phyloP scores from a whole-genome alignment of 2,329 filamentous ascomycete genomes.

The Curvularia eragrostidis region DNA sequence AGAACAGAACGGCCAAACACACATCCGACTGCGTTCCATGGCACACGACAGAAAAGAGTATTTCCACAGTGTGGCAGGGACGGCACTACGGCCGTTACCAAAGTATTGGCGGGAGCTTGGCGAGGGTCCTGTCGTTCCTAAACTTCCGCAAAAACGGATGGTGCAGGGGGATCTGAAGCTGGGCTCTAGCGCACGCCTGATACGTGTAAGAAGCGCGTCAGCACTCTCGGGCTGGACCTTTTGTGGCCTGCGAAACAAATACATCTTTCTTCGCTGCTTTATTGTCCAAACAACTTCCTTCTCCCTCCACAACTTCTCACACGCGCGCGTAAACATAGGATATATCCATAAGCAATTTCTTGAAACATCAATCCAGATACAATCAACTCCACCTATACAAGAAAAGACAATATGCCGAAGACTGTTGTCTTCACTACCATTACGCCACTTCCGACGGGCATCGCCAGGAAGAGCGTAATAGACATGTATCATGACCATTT shows the following conservation, averaged over 20 bases:
- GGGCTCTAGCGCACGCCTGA: conserved; percentile 25
- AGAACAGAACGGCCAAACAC: conserved; percentile 17
- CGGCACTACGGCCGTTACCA: conserved; percentile 13
- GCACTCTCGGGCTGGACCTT: conserved; percentile 18
- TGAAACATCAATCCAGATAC: conserved; percentile 15
- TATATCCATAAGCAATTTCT: conserved; percentile 10
- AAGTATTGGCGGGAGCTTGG: conserved; percentile 32
- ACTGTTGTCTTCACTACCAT: conserved; percentile 76
- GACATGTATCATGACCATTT: conserved; percentile 78
- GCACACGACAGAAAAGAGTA: conserved; percentile 1
- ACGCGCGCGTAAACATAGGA: conserved; percentile 16
- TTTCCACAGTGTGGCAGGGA: conserved; percentile 10
- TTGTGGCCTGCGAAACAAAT: conserved; percentile 36
- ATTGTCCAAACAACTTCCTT: conserved; percentile 25
- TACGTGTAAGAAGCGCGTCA: conserved; percentile 27
- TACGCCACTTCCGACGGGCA: conserved; percentile 73
- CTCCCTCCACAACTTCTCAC: conserved; percentile 19
- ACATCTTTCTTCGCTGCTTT: conserved; percentile 28
- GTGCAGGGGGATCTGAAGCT: conserved; percentile 29
- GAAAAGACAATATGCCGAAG: conserved; percentile 66
- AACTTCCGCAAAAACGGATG: conserved; percentile 19
- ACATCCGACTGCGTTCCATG: conserved; percentile 16
- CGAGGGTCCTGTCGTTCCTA: conserved; percentile 29
- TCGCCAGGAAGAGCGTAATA: conserved; percentile 74
- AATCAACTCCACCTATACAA: neutral